Conservation (phyloP, 495 filamentous ascomycete genomes). For the Xylaria venustula region DNA sequence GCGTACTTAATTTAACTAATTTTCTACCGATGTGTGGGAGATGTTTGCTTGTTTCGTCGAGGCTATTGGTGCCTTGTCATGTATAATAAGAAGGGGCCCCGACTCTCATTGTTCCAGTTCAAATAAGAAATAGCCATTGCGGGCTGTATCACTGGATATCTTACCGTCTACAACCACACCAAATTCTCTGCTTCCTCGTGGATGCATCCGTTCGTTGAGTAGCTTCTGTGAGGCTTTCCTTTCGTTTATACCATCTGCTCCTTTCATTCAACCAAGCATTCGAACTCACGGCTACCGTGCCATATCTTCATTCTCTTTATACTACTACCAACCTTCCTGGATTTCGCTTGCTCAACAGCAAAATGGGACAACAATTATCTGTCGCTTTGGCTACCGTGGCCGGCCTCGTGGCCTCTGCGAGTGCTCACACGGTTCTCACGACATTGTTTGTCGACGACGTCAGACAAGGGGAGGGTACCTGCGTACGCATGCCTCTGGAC, state of each 20-base stretch:
- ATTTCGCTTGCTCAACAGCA: background rate
- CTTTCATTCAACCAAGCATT: too few species aligned
- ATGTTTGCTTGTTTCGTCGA: background rate
- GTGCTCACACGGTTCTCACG: slow-evolving; percentile 66
- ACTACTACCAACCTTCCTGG: background rate
- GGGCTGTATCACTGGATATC: background rate
- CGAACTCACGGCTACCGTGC: background rate
- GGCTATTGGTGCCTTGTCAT: background rate
- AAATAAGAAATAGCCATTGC: background rate
- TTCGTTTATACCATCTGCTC: background rate
- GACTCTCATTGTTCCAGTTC: background rate
- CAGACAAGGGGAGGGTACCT: slow-evolving; percentile 66
- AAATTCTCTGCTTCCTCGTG: background rate
- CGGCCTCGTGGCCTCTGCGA: slow-evolving; percentile 25
- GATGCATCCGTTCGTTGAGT: slow-evolving; percentile 15
- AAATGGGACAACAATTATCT: slow-evolving; percentile 27
- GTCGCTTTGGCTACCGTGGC: slow-evolving; percentile 26
- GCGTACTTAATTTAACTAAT: too few species aligned
- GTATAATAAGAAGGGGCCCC: background rate
- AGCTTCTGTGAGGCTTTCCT: slow-evolving; percentile 14
- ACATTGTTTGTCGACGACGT: slow-evolving; percentile 64
- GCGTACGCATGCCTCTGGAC: slow-evolving; percentile 63
- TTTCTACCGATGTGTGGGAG: too few species aligned
- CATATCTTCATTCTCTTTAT: slow-evolving; percentile 6
- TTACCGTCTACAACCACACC: slow-evolving; percentile 11